Evolutionary conservation across 805 yeast genomes (phyloP), one percentile per base, ranked within the genome.

Genomic region (Kodamaea restingae): DNA sequence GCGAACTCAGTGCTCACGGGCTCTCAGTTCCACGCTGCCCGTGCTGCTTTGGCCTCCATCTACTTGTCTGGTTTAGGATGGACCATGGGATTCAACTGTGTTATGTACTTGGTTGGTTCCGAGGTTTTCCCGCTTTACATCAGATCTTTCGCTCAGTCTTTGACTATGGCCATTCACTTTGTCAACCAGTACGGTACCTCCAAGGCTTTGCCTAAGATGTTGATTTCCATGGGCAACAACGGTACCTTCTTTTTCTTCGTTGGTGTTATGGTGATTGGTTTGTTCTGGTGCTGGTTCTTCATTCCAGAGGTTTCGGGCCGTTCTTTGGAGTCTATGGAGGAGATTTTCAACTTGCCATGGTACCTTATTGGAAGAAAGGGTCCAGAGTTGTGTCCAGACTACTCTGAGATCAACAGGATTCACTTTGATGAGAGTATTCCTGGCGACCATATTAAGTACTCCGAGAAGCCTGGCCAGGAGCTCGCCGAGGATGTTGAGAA

Each of bases 311-410:
- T 53, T 14, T 48, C 55, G 10, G 58, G 58, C 7, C 48, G 58
- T 38, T 52, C 56, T n/a, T 51, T 53, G 46, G 58, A 53, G 38
- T 46, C 52, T 29, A 53, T 53, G 55, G 58, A 53, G 38, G 56
- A 52, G 32, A 49, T 53, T 35, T 53, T 53, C 48, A 52, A 49
- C 47, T 48, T 53, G 44, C 58, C 58, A 27, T 53, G 56, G 56
- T 51, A 51, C 45, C 29, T 51, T 40, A 50, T 53, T 35, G 58
- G 58, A 11, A 46, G 56, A 45, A 42, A 39, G 32, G 58, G 58
- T 15, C 49, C 53, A 6, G 52, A 51, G 40, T 47, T 53, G 30
- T 53, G 58, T 36, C 58, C 58, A 9, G 58, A 53, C 41, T 46
- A 48, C 45, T 50, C 56, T n/a, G 56, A 53, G 38, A 48, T 53